These are phyloP conservation scores for Cryptosporidium meleagridis DNA, from an alignment of 169 alveolate genomes.

Conservation along the genomic window DNA sequence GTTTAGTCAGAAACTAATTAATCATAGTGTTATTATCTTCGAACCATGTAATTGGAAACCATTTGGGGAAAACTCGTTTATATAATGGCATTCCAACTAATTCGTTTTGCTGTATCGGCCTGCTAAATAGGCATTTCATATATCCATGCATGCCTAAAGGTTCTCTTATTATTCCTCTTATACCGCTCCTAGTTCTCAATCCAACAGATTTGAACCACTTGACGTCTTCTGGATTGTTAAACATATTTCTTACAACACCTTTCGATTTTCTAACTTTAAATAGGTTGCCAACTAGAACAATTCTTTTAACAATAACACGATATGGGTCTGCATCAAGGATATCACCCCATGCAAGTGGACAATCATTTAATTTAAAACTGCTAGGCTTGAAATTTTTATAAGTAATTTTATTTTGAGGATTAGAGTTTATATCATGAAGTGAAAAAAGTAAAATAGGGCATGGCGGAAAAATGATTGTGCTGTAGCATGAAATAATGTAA, in stretches of 20 bases:
- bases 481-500: slow-evolving; percentile 78
- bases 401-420: background rate
- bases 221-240: slow-evolving; percentile 88
- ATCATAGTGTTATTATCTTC: background rate
- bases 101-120: slow-evolving; percentile 87
- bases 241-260: slow-evolving; percentile 90
- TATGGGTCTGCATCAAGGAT: slow-evolving; percentile 83
- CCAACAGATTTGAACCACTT: slow-evolving; percentile 90
- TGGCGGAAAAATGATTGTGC: slow-evolving; percentile 82
- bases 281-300: slow-evolving; percentile 88
- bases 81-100: slow-evolving; percentile 88
- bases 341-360: slow-evolving; percentile 82
- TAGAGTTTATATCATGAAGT: slow-evolving; percentile 17
- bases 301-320: slow-evolving; percentile 86
- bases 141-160: slow-evolving; percentile 92
- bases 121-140: slow-evolving; percentile 89
- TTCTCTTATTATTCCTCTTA: slow-evolving; percentile 88
- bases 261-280: slow-evolving; percentile 85
- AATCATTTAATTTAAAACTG: slow-evolving; percentile 44
- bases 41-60: slow-evolving; percentile 77
- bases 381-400: slow-evolving; percentile 6
- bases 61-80: slow-evolving; percentile 88
- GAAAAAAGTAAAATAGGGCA: slow-evolving; percentile 82
- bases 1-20: background rate
- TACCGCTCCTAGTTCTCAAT: slow-evolving; percentile 87